Percentiles rank a stretch among this genome's conserved stretches.
These are phyloP conservation scores for Exobasidium rhododendri DNA, from an alignment of 1,284 basidiomycete genomes.

Conservation along the genomic window DNA sequence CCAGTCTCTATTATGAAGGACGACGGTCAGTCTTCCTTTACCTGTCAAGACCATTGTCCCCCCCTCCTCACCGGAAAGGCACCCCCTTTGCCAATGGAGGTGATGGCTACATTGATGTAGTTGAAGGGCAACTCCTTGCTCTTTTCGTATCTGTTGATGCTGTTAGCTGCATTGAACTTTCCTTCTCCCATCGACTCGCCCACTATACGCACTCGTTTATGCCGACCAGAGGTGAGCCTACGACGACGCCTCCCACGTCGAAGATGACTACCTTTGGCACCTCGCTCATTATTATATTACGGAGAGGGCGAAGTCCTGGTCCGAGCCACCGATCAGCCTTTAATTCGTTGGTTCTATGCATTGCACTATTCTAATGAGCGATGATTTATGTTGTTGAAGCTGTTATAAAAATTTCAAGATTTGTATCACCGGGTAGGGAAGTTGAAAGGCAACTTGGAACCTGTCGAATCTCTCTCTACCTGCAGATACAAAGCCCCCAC, in stretches of 20 bases:
- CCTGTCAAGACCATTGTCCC: neutral
- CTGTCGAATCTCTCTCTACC: too few relatives aligned
- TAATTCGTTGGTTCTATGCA: too few relatives aligned
- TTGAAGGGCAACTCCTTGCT: conserved; percentile 44
- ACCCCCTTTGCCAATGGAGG: conserved; percentile 45
- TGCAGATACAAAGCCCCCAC: too few relatives aligned
- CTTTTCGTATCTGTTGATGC: conserved; percentile 29
- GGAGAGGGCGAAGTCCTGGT: too few relatives aligned
- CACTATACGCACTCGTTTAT: conserved; percentile 37
- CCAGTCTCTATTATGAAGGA: conserved; percentile 44
- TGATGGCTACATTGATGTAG: conserved; percentile 55
- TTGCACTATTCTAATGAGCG: too few relatives aligned
- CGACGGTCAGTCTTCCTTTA: neutral
- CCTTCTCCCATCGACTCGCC: too few relatives aligned
- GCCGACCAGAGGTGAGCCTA: conserved; percentile 50
- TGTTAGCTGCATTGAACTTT: too few relatives aligned
- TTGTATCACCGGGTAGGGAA: too few relatives aligned
- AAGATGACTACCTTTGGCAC: conserved; percentile 40
- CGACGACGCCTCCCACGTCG: conserved; percentile 55
- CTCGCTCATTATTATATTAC: neutral
- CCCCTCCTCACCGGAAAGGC: conserved; percentile 49
- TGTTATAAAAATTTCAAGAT: too few relatives aligned
- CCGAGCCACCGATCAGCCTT: too few relatives aligned
- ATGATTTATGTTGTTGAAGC: too few relatives aligned
- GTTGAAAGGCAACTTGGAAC: too few relatives aligned